These are phyloP conservation scores for Paecilomyces niveus DNA, from an alignment of 2,329 filamentous ascomycete species.

Conservation along the genomic window DNA sequence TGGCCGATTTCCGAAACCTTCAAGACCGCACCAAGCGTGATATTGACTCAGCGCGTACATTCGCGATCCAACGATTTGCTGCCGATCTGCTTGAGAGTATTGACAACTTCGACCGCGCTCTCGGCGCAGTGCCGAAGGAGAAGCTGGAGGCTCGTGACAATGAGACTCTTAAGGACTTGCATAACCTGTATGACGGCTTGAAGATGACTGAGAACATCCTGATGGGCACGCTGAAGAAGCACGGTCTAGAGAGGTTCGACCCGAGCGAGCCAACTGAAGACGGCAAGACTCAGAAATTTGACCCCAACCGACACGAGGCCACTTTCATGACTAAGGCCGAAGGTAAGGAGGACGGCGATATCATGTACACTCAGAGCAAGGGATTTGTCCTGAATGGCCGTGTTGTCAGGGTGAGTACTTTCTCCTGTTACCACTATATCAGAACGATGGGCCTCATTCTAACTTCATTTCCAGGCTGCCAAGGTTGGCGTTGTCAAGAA, in stretches of 20 bases:
- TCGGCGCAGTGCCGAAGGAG: constrained; percentile 67
- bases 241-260: constrained; percentile 84
- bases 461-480: constrained; percentile 50
- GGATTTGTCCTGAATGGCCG: constrained; percentile 91
- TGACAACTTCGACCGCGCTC: constrained; percentile 93
- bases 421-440: neutral
- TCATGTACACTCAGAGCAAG: constrained; percentile 92
- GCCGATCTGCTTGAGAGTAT: constrained; percentile 91
- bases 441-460: constrained; percentile 6
- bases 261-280: constrained; percentile 46
- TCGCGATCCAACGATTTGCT: constrained; percentile 89
- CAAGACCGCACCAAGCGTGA: constrained; percentile 92
- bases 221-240: constrained; percentile 82
- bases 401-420: constrained; percentile 57
- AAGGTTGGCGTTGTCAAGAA: constrained; percentile 98
- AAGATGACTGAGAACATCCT: constrained; percentile 93
- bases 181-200: constrained; percentile 76
- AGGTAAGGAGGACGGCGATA: constrained; percentile 81
- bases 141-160: constrained; percentile 55
- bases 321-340: constrained; percentile 86
- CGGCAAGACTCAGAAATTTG: constrained; percentile 71
- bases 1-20: constrained; percentile 96
- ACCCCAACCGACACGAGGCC: constrained; percentile 94
- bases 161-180: constrained; percentile 61
- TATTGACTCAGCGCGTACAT: constrained; percentile 78